Base-by-base conservation (phyloP, 1,139 yeast genomes). In the Suhomyces choctaworum region DNA sequence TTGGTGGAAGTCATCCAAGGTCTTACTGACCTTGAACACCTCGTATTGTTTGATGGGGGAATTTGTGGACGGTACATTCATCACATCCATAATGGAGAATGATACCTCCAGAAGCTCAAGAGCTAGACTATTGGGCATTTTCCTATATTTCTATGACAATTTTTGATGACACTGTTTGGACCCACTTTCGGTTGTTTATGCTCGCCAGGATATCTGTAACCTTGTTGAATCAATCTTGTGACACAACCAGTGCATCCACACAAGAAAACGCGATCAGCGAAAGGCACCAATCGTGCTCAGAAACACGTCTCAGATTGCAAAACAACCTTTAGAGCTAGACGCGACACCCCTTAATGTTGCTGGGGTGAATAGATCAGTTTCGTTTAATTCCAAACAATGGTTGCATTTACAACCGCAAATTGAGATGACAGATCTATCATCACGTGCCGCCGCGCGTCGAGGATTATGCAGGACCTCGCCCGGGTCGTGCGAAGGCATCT, bases 71-170 rank as follows among this genome's bases (percentile, higher is more conserved):
- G 63, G 61, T 8, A 60, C 41, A 23, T 47, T 48, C 5, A 58
- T 45, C 17, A 64, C 46, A 20, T 64, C 64, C 40, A 63, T 58
- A 36, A 60, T 54, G n/a, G 66, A 53, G 38, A 64, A 65, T 7
- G 40, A 37, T 9, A 36, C 29, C 8, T 29, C 31, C 27, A 25
- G 27, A 9, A 34, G 37, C 15, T 34, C 37, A 6, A 29, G 32
- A 6, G 37, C 28, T 11, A 34, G 25, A 12, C 32, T 27, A 20
- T 34, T 27, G 3, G 37, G 21, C 37, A 34, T 31, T 16, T n/a
- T n/a, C 14, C 14, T 24, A 10, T n/a, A n/a, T n/a, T n/a, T n/a
- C n/a, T n/a, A n/a, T n/a, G n/a, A n/a, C n/a, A n/a, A n/a, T n/a
- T n/a, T n/a, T n/a, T n/a, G n/a, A n/a, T n/a, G n/a, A n/a, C n/a